A percentile compares a stretch with the other conserved stretches of the same genome.
Conservation (phyloP, 2,329 filamentous ascomycete species). For the Aspergillus piperis region DNA sequence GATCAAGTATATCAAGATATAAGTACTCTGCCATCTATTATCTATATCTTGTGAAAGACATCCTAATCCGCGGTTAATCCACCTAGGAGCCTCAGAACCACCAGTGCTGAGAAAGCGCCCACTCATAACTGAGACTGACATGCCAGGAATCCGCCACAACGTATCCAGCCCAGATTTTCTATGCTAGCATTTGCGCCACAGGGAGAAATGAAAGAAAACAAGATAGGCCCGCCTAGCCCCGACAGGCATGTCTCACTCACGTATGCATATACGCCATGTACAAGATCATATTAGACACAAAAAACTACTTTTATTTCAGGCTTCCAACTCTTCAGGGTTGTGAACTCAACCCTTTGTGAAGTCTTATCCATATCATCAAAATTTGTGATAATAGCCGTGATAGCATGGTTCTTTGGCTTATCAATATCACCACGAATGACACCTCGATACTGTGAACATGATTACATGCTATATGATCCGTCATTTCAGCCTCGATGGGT, state of each 20-base stretch:
- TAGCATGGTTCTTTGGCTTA: background rate
- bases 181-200: too few relatives aligned
- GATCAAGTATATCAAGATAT: too few relatives aligned
- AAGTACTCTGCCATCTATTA: too few relatives aligned
- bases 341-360: constrained; percentile 40
- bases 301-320: constrained; percentile 35
- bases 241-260: constrained; percentile 34
- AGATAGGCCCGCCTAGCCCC: constrained; percentile 26
- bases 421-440: too few relatives aligned
- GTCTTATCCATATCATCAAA: background rate
- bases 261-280: constrained; percentile 28
- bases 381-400: background rate
- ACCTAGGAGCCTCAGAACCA: background rate
- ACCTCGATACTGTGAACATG: too few relatives aligned
- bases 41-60: background rate
- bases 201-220: too few relatives aligned
- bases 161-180: too few relatives aligned
- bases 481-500: too few relatives aligned
- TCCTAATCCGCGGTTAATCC: background rate
- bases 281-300: constrained; percentile 29
- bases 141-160: too few relatives aligned
- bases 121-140: too few relatives aligned
- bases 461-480: too few relatives aligned
- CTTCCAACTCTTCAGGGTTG: constrained; percentile 42
- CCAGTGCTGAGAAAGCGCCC: background rate